Percentiles rank a stretch among this genome's conserved stretches.
These are phyloP conservation scores for Rubroshorea leprosula DNA, from an alignment of 345 rosid genomes.

Conservation along the genomic window DNA sequence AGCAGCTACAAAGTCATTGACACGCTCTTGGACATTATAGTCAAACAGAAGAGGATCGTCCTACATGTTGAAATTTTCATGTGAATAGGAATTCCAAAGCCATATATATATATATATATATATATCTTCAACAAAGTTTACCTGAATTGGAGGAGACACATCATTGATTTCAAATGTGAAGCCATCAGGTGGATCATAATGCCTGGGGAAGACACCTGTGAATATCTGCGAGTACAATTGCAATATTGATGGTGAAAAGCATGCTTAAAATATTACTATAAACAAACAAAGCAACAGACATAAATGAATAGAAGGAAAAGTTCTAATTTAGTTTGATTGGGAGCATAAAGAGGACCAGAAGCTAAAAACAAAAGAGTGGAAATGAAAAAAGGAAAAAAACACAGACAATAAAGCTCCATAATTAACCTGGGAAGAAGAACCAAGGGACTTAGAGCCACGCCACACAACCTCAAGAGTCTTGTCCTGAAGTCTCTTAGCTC, in stretches of 20 bases:
- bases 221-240: slow-evolving; percentile 50
- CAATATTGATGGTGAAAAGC: background rate
- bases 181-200: slow-evolving; percentile 95
- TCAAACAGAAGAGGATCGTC: slow-evolving; percentile 78
- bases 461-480: slow-evolving; percentile 90
- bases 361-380: slow-evolving; percentile 1
- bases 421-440: slow-evolving; percentile 88
- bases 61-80: slow-evolving; percentile 30
- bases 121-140: slow-evolving; percentile 22
- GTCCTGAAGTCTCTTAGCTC: slow-evolving; percentile 72
- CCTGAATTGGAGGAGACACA: slow-evolving; percentile 88
- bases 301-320: background rate
- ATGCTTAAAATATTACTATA: background rate
- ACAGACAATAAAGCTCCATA: slow-evolving; percentile 9
- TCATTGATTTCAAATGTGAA: slow-evolving; percentile 82
- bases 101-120: slow-evolving; percentile 11
- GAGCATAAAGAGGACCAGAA: slow-evolving; percentile 1
- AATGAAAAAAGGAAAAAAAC: slow-evolving; percentile 16
- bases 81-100: slow-evolving; percentile 18
- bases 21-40: slow-evolving; percentile 88
- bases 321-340: background rate
- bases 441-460: slow-evolving; percentile 86
- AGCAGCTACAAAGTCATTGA: slow-evolving; percentile 80
- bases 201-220: slow-evolving; percentile 83
- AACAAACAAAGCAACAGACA: too few species aligned